Conservation (phyloP, 2,329 filamentous ascomycete genomes). For the Trichoderma polysporum region DNA sequence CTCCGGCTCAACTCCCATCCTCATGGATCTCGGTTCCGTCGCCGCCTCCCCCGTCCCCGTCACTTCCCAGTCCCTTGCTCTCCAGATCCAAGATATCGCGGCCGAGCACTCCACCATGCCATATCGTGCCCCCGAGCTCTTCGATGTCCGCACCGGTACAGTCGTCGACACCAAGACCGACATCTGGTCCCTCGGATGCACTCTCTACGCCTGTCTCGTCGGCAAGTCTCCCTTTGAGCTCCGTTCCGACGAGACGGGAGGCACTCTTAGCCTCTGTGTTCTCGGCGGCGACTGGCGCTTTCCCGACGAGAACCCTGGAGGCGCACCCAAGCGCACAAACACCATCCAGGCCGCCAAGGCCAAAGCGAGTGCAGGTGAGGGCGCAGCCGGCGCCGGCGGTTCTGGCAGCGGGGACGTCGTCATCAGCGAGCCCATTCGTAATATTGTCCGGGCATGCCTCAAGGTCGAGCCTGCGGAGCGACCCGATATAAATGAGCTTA, state of each 20-base stretch:
- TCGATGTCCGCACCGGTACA: constrained; percentile 92
- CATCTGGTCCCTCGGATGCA: constrained; percentile 96
- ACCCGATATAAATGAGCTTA: constrained; percentile 83
- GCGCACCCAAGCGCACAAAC: constrained; percentile 45
- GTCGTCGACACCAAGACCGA: constrained; percentile 95
- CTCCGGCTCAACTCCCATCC: constrained; percentile 79
- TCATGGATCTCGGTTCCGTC: constrained; percentile 96
- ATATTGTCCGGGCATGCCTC: constrained; percentile 84
- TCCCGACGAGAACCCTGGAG: constrained; percentile 75
- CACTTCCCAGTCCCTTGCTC: constrained; percentile 83
- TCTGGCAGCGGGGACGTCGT: constrained; percentile 39
- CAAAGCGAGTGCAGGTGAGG: constrained; percentile 28
- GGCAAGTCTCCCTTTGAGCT: constrained; percentile 97
- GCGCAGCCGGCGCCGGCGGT: constrained; percentile 26
- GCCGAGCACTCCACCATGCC: constrained; percentile 98
- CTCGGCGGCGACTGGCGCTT: constrained; percentile 95
- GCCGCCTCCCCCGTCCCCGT: constrained; percentile 84
- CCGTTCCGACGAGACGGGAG: constrained; percentile 92
- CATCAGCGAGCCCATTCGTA: constrained; percentile 80
- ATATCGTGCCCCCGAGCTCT: constrained; percentile 94
- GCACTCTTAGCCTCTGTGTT: constrained; percentile 88
- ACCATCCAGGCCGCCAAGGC: constrained; percentile 38
- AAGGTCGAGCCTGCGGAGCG: constrained; percentile 83
- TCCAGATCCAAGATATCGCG: constrained; percentile 90
- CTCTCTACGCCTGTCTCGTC: constrained; percentile 93